A percentile compares a stretch with the other conserved stretches of the same genome.
Conservation (phyloP, 148 eudicot genomes). For the Rhododendron griersonianum region DNA sequence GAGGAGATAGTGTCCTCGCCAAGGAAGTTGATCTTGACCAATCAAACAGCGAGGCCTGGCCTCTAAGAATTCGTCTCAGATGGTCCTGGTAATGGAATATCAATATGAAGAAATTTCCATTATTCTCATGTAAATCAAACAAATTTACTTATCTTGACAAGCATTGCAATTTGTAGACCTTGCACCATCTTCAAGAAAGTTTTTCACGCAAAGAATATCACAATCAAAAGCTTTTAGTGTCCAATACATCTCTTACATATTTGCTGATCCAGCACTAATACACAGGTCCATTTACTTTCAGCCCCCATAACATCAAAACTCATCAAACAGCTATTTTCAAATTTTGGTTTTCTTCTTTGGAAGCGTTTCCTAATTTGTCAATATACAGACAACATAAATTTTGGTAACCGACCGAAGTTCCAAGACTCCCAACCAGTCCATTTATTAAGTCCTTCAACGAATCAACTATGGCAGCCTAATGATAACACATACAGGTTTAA, state of each 20-base stretch:
- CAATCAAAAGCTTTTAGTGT: not conserved
- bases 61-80: conserved; percentile 92
- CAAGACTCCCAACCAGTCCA: not conserved
- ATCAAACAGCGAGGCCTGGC: conserved; percentile 93
- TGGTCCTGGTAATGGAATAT: conserved; percentile 60
- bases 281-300: not conserved
- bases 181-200: not conserved
- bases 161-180: not conserved
- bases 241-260: not conserved
- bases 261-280: not conserved
- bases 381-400: not conserved
- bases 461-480: not conserved
- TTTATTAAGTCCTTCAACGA: not conserved
- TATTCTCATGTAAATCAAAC: not conserved
- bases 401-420: not conserved
- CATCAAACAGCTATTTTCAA: no score
- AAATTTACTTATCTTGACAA: not conserved
- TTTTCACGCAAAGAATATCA: not conserved
- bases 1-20: conserved; percentile 91
- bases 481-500: not conserved
- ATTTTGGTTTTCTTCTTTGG: not conserved
- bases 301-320: no score
- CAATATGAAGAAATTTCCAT: not conserved
- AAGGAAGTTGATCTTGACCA: conserved; percentile 96
- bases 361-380: not conserved